phyloP scores from a whole-genome alignment of 2,329 filamentous ascomycete genomes.

The Fusarium proliferatum region DNA sequence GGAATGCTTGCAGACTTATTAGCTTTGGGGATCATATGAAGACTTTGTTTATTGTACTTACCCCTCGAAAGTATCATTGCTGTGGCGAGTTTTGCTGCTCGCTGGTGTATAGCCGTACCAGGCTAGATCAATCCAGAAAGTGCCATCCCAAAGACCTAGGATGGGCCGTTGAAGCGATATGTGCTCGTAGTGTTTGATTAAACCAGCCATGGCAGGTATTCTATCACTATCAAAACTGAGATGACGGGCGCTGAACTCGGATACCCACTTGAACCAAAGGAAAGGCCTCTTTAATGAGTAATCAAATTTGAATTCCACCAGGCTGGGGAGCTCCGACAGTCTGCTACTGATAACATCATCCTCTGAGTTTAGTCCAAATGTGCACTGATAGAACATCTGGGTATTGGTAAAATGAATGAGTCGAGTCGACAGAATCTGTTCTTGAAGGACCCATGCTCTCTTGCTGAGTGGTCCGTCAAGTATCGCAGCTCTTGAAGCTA shows the following conservation, averaged over 20 bases:
- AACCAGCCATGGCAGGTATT: background rate
- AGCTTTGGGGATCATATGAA: no score
- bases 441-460: background rate
- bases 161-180: background rate
- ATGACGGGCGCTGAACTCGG: background rate
- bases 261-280: rapidly evolving
- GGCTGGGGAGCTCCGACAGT: background rate
- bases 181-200: background rate
- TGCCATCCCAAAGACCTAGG: rapidly evolving
- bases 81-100: background rate
- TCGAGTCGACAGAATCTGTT: background rate
- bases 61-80: no score
- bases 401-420: background rate
- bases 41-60: no score
- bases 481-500: rapidly evolving
- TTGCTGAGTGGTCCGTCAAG: background rate
- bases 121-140: rapidly evolving
- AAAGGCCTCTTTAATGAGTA: no score
- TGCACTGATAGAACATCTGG: background rate
- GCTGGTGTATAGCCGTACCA: background rate
- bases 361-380: rapidly evolving
- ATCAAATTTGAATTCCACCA: no score
- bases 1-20: background rate
- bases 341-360: no score
- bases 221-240: rapidly evolving